A percentile compares a stretch with the other conserved stretches of the same genome.
Evolutionary conservation across 192 early-diverging fungal genomes (phyloP).

Genomic region (Backusella tuberculispora): DNA sequence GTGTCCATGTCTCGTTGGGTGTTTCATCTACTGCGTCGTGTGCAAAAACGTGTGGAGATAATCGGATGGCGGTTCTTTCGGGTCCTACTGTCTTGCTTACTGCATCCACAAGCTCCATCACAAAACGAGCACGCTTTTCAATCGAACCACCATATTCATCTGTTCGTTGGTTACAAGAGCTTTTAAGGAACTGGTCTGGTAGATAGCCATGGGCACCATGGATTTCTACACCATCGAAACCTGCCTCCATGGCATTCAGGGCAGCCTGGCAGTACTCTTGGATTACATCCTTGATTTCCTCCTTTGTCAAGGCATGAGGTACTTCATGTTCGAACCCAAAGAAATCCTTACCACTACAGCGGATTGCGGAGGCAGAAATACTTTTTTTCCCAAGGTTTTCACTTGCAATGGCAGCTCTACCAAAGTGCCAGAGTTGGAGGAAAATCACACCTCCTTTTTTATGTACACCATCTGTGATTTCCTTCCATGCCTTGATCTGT

Average conservation of each 20-base stretch:
- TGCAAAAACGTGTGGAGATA: constrained; percentile 28
- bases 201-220: constrained; percentile 93
- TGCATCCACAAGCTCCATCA: constrained; percentile 26
- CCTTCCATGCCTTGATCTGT: constrained; percentile 54
- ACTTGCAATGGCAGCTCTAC: constrained; percentile 14
- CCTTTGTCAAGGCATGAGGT: constrained; percentile 21
- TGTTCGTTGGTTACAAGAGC: constrained; percentile 78
- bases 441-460: constrained; percentile 57
- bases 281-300: constrained; percentile 17
- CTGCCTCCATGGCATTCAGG: constrained; percentile 71
- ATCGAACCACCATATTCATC: constrained; percentile 33
- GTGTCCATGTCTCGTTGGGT: constrained; percentile 27
- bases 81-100: constrained; percentile 24
- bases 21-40: constrained; percentile 33
- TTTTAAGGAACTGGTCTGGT: constrained; percentile 76
- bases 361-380: constrained; percentile 33
- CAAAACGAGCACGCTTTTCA: constrained; percentile 29
- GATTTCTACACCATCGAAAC: constrained; percentile 87
- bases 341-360: constrained; percentile 4
- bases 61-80: constrained; percentile 32
- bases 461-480: constrained; percentile 58
- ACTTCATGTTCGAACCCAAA: constrained; percentile 16
- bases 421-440: constrained; percentile 56
- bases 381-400: not conserved
- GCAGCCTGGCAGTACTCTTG: constrained; percentile 51